Base-by-base conservation (phyloP, 805 yeast genomes). In the Starmerella tilneyi region DNA sequence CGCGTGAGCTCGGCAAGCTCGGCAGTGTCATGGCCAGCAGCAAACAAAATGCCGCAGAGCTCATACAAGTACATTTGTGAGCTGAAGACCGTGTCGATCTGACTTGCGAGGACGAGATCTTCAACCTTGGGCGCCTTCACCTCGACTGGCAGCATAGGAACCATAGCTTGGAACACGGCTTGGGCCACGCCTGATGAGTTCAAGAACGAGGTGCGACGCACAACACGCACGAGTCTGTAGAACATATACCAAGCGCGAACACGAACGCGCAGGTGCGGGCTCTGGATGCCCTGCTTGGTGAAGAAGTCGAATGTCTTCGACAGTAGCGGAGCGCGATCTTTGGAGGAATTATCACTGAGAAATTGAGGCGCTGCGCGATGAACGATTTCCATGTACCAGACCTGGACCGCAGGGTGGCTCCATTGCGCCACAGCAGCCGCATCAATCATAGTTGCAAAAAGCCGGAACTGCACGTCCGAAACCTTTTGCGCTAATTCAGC, bases 161-260 rank as follows among this genome's bases (percentile, higher is more conserved):
- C 76, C 24, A 81, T 69, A 38, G 88, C 68, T 50, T 73, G 72
- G 41, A 71, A 62, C 24, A 88, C 71, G 27, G 82, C 70, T 50
- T 73, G 76, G 32, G 79, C 56, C 75, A 68, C 46, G 68, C 63
- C 45, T 16, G 46, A 34, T 31, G 42, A 34, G 5, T 45, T 24
- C 24, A 78, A 72, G 32, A 78, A 64, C 40, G 73, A 66, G 29
- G 86, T 85, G 58, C 78, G 37, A 15, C 46, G 81, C 2, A 89
- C 79, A 38, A 81, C 67, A 59, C 81, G 84, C 49, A 86, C 72
- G 57, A 88, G 83, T 60, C 94, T 74, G 57, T 79, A 79, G 56
- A 89, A 84, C 51, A 88, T 68, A 61, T 84, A 89, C 96, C 97
- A 92, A 33, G 94, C 73, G 61, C 96, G 78, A 45, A 76, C 70